These are phyloP conservation scores for Corymbia calophylla DNA, from an alignment of 441 rosid genomes.

Conservation along the genomic window DNA sequence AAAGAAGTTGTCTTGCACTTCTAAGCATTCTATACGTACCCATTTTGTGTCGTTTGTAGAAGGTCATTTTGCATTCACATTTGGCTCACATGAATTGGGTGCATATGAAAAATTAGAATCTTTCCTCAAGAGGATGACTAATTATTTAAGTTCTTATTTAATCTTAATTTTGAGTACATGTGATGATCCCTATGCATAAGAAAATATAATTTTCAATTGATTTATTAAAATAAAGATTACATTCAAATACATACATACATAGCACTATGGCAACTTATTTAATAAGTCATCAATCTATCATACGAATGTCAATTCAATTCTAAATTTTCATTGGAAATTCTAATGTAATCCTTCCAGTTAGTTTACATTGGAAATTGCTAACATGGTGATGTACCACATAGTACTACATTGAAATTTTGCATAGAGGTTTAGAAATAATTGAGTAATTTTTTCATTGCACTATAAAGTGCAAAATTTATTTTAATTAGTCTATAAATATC, in stretches of 20 bases:
- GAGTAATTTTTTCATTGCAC: neutral
- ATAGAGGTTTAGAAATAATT: neutral
- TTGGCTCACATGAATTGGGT: neutral
- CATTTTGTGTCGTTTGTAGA: neutral
- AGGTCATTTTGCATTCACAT: neutral
- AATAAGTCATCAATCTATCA: neutral
- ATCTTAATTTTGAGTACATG: neutral
- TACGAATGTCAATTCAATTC: neutral
- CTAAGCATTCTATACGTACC: neutral
- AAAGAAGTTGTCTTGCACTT: neutral
- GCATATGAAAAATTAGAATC: neutral
- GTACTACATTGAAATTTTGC: neutral
- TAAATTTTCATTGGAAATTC: neutral
- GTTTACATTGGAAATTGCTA: neutral
- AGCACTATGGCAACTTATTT: neutral
- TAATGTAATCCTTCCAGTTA: neutral
- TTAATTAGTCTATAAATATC: neutral
- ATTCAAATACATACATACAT: neutral
- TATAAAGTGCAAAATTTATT: neutral
- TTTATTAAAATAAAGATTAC: too few species aligned
- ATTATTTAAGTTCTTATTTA: neutral
- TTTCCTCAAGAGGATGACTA: neutral
- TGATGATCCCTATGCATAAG: neutral
- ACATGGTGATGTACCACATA: too few species aligned
- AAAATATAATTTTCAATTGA: neutral